Evolutionary conservation across 129 eudicot species (phyloP), one percentile per base, ranked within the genome.

Genomic region (Helichrysum umbraculigerum): DNA sequence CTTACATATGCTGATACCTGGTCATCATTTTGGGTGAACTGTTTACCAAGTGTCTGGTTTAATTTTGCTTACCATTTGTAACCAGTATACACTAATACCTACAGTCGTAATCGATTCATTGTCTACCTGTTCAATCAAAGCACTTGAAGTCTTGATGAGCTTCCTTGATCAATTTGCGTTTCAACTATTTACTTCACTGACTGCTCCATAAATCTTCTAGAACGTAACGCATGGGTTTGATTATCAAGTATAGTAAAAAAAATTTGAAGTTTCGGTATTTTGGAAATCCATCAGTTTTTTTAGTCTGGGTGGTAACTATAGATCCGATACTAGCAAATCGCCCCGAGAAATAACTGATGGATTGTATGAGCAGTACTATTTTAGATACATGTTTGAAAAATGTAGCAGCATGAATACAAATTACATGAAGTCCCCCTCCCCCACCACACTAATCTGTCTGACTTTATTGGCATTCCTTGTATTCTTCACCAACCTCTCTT

Each of bases 401-500:
- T 25, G 66, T 21, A 25, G 34, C 33, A 60, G 66, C 66, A 21
- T 22, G 17, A 60, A 21, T 25, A 15, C 66, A 60, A 25, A 21
- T 60, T 60, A 20, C 64, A 58, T 20, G 11, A 58, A 12, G 28
- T 20, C 28, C 28, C 28, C 28, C 28, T 25, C 64, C 15, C 64
- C 30, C 30, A 58, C 64, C 15, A 58, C 64, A 58, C 28, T 60
- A 22, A 22, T 29, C 16, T 22, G 66, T 60, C 66, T 11, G 66
- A 25, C 66, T 60, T 22, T 60, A 22, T 60, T 60, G 66, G 6
- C 66, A 22, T 22, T 60, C 34, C 32, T 7, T 60, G 30, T 60
- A 29, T 60, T 60, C 34, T 60, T 60, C 66, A 25, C 66, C 66
- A 60, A 60, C 66, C 30, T 14, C 21, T 44, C 66, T 22, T 60